A percentile compares a stretch with the other conserved stretches of the same genome.
These are phyloP conservation scores for Stromatinia cepivora DNA, from an alignment of 2,329 filamentous ascomycete genomes.

Conservation along the genomic window DNA sequence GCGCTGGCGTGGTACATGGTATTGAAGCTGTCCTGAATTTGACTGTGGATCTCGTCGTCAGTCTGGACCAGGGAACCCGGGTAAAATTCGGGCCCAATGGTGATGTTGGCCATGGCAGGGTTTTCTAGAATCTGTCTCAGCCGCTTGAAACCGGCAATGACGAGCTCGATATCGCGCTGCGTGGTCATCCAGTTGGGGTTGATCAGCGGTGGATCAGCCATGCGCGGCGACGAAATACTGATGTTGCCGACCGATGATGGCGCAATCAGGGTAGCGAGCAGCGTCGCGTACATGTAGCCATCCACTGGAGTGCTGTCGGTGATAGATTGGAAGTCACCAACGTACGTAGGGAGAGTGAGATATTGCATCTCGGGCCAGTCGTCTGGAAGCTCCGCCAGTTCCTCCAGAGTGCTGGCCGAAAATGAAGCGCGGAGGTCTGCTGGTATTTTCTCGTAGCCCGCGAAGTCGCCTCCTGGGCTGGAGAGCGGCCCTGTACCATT, in stretches of 20 bases:
- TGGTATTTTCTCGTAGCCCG: constrained; percentile 25
- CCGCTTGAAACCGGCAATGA: constrained; percentile 46
- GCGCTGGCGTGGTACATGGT: constrained; percentile 53
- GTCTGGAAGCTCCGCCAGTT: constrained; percentile 12
- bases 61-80: constrained; percentile 2
- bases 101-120: neutral
- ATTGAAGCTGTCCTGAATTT: constrained; percentile 36
- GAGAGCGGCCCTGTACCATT: constrained; percentile 9
- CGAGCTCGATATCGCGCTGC: constrained; percentile 47
- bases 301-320: neutral
- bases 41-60: constrained; percentile 26
- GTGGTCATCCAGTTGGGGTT: constrained; percentile 49
- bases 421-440: neutral
- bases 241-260: constrained; percentile 41
- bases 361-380: constrained; percentile 27
- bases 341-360: neutral
- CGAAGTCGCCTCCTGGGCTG: constrained; percentile 17
- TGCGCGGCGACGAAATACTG: constrained; percentile 42
- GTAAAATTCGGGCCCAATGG: neutral
- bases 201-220: constrained; percentile 42
- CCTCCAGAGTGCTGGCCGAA: neutral
- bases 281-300: neutral
- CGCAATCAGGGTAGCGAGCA: constrained; percentile 41
- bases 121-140: constrained; percentile 39
- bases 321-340: neutral